Evolutionary conservation across 2,329 filamentous ascomycete species (phyloP), one percentile per base, ranked within the genome.

Genomic region (Teratosphaeria gauchensis): DNA sequence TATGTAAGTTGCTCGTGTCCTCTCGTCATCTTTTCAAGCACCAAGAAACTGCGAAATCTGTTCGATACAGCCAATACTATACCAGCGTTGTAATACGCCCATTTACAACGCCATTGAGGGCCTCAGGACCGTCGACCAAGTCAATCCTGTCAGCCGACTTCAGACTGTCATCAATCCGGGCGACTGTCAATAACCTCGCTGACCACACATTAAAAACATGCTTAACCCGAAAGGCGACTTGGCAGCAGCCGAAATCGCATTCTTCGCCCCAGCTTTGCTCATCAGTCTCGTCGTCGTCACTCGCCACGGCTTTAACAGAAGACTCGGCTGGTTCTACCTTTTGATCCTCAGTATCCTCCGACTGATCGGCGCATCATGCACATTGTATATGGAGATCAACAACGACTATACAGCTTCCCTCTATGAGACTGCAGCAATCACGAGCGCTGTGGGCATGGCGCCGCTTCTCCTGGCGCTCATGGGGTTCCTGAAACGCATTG

Each of bases 321-420:
- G 64, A 42, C 38, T 58, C 5, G 66, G 65, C 32, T 69, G 67
- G 63, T 30, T 68, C 55, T 67, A 68, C 58, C 54, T 71, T 24
- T 48, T 64, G 54, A 28, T 65, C 19, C 64, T 69, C 55, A 61
- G 61, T 32, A 60, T 68, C 54, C 59, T 68, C 7, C 64, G 68
- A 42, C 58, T 71, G 11, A 63, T 69, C 54, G 67, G 68, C 55
- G 56, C 63, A 16, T 65, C 65, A 5, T 59, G 30, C 19, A 65
- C 61, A 1, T 63, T 71, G 31, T 66, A 68, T 60, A 61, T 64
- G 52, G 64, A 63, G 32, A 64, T 59, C 24, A 61, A 66, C 19
- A 59, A 65, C 54, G 58, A 65, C 56, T 58, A 57, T 21, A 61
- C 60, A 16, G 42, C 48, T 2, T 38, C 55, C 31, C 57, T 68